Base-by-base conservation (phyloP, 192 early-diverging fungal species). In the Polychytrium aggregatum region DNA sequence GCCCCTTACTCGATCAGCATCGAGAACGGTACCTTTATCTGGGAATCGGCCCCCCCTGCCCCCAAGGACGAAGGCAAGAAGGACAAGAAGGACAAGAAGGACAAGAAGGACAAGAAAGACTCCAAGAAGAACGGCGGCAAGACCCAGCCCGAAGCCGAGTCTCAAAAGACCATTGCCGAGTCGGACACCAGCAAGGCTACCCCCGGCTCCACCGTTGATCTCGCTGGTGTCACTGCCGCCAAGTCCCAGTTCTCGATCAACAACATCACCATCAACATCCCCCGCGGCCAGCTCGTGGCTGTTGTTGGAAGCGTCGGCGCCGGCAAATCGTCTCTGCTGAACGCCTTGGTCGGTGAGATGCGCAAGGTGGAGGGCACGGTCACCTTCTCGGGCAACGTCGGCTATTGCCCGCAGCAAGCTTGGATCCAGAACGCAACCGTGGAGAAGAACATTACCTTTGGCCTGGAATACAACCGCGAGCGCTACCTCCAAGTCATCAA, bases 391-490 rank as follows among this genome's bases (percentile, higher is more conserved):
- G 85, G 86, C 1, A 68, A 59, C 2, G 68, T 94, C 17, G 83
- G 82, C 11, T 92, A 90, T 53, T 71, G 76, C 14, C 72, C 85
- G 27, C 92, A 93, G 60, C 71, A 71, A 18, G 78, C 91, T 1
- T 97, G 90, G 90, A 87, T 97, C 36, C 84, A 85, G 64, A 86
- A 72, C 46, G 63, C 86, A 36, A 78, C 76, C 17, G n/a, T 77
- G 2, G 33, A 63, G 40, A 57, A 67, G 14, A 82, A 92, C 50
- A 83, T 92, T 55, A 47, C 76, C 21, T 88, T 90, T 78, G 70
- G 83, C 0, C 59, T 65, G 11, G 66, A 70, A 0, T 85, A 65
- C 50, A 68, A 88, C 29, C 53, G 57, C 30, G 63, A 62, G 16
- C 59, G 65, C 29, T 95, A 92, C 41, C 50, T 68, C 2, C 60